Conservation (phyloP, 441 rosid genomes). For the Populus hybrid region DNA sequence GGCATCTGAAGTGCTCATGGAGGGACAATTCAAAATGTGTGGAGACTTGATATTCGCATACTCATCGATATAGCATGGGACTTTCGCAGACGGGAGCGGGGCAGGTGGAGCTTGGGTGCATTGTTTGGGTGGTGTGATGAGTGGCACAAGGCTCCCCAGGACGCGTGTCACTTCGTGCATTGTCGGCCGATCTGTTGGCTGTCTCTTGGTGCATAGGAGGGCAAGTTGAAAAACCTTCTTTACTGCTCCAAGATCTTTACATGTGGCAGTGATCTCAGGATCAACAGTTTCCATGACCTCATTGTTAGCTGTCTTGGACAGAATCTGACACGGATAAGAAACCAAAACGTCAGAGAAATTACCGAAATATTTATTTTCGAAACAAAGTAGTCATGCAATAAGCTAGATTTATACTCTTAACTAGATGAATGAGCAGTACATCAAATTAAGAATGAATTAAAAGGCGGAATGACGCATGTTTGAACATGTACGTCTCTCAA, state of each 20-base stretch:
- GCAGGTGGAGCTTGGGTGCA: slow-evolving; percentile 26
- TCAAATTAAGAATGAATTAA: no score
- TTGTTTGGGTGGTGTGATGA: slow-evolving; percentile 42
- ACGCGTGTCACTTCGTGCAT: slow-evolving; percentile 93
- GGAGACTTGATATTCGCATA: slow-evolving; percentile 87
- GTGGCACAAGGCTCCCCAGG: slow-evolving; percentile 58
- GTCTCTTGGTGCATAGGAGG: slow-evolving; percentile 75
- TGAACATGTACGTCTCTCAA: no score
- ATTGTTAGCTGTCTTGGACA: slow-evolving; percentile 82
- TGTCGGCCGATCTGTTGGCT: slow-evolving; percentile 77
- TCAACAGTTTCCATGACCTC: slow-evolving; percentile 87
- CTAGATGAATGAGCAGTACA: no score
- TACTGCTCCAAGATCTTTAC: slow-evolving; percentile 73
- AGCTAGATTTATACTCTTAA: background rate
- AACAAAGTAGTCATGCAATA: background rate
- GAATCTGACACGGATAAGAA: slow-evolving; percentile 37
- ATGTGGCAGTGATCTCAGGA: slow-evolving; percentile 65
- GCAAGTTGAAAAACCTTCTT: slow-evolving; percentile 95
- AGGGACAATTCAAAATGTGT: slow-evolving; percentile 74
- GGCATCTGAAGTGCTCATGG: slow-evolving; percentile 94
- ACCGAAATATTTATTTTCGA: background rate
- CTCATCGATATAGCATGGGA: slow-evolving; percentile 70
- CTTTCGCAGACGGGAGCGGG: slow-evolving; percentile 36
- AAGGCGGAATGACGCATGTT: no score
- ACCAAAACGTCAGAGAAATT: background rate